Percentiles rank a stretch among this genome's conserved stretches.
These are phyloP conservation scores for Letharia columbiana DNA, from an alignment of 495 filamentous ascomycete species.

Conservation along the genomic window DNA sequence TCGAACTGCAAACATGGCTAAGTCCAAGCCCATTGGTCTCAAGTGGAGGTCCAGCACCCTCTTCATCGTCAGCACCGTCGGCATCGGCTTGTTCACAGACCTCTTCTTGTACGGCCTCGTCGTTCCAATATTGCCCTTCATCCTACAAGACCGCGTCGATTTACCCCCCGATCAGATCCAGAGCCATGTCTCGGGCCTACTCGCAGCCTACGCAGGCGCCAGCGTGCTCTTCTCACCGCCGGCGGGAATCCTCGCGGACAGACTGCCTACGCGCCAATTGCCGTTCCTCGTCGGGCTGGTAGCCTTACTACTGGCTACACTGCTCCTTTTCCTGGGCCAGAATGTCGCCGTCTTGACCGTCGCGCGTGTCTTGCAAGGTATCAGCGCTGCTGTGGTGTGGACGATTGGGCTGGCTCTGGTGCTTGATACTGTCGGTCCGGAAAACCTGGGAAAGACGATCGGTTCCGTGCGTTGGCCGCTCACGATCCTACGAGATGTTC, in stretches of 20 bases:
- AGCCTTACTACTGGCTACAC: conserved; percentile 47
- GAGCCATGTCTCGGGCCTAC: conserved; percentile 42
- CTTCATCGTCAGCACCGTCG: conserved; percentile 55
- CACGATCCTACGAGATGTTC: background rate
- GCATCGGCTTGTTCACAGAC: conserved; percentile 56
- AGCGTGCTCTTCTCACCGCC: conserved; percentile 47
- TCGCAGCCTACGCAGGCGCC: conserved; percentile 52
- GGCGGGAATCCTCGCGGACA: conserved; percentile 53
- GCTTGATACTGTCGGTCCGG: conserved; percentile 42
- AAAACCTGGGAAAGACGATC: conserved; percentile 49
- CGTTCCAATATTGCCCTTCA: conserved; percentile 56
- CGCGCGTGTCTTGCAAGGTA: conserved; percentile 53
- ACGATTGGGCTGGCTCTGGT: conserved; percentile 52
- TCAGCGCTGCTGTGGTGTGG: conserved; percentile 55
- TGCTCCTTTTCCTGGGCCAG: conserved; percentile 46
- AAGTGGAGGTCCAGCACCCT: conserved; percentile 48
- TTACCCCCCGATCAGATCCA: conserved; percentile 46
- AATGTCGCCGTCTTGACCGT: conserved; percentile 44
- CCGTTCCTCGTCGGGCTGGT: conserved; percentile 53
- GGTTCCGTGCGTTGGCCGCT: conserved; percentile 27
- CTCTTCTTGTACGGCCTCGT: conserved; percentile 52
- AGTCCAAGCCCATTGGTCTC: conserved; percentile 36
- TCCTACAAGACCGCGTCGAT: conserved; percentile 44
- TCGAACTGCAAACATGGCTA: conserved; percentile 11
- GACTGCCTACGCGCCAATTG: conserved; percentile 40